phyloP scores from a whole-genome alignment of 2,329 filamentous ascomycete genomes.

The Colletotrichum neosansevieriae region DNA sequence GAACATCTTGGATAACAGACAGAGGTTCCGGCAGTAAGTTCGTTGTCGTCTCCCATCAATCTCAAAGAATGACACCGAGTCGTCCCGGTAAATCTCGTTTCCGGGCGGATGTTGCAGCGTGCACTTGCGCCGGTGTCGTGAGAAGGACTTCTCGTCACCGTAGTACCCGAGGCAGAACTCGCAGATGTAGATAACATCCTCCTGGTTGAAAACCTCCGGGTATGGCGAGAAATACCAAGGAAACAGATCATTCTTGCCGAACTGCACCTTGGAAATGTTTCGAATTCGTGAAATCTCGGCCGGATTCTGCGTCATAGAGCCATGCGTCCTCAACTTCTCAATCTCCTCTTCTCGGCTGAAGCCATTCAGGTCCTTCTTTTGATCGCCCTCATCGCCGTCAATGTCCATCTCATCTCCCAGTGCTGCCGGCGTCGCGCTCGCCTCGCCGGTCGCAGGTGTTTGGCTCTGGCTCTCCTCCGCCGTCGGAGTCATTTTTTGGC shows the following conservation, averaged over 20 bases:
- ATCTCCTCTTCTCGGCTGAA: constrained; percentile 92
- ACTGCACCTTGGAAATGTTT: constrained; percentile 94
- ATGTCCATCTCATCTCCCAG: constrained; percentile 65
- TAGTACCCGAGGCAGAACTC: constrained; percentile 97
- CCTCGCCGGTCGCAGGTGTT: constrained; percentile 56
- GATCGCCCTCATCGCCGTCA: constrained; percentile 62
- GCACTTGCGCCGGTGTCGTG: constrained; percentile 89
- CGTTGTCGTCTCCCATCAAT: constrained; percentile 94
- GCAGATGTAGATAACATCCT: constrained; percentile 94
- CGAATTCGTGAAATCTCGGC: constrained; percentile 96
- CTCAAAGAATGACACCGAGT: constrained; percentile 94
- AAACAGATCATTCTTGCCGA: constrained; percentile 91
- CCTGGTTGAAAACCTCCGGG: constrained; percentile 87
- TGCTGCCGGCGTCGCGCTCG: constrained; percentile 58
- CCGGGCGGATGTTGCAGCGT: constrained; percentile 91
- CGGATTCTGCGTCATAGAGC: constrained; percentile 99
- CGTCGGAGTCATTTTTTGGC: constrained; percentile 57
- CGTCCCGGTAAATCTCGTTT: constrained; percentile 98
- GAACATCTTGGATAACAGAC: constrained; percentile 94
- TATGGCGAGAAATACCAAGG: constrained; percentile 99
- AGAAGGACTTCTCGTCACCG: constrained; percentile 83
- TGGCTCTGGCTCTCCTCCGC: constrained; percentile 60
- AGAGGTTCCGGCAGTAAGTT: constrained; percentile 97
- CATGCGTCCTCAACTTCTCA: constrained; percentile 92
- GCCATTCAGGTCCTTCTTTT: constrained; percentile 59